A percentile compares a stretch with the other conserved stretches of the same genome.
These are phyloP conservation scores for Phlebopus sp. DNA, from an alignment of 1,284 basidiomycete species.

Conservation along the genomic window DNA sequence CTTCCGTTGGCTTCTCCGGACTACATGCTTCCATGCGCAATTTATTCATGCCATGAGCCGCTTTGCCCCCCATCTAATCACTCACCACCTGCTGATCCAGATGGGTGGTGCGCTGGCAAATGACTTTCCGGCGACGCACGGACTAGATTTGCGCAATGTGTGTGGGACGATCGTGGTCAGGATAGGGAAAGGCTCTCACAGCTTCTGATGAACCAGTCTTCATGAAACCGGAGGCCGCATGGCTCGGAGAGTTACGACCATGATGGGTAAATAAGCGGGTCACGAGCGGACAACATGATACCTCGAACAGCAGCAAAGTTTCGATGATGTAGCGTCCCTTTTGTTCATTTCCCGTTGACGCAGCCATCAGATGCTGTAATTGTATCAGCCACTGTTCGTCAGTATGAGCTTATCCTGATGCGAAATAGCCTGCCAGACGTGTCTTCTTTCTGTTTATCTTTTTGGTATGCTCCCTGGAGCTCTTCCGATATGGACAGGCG, in stretches of 20 bases:
- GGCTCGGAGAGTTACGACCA: too few relatives aligned
- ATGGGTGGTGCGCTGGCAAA: neutral
- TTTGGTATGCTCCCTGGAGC: neutral
- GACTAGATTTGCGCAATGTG: neutral
- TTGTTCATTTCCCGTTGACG: neutral
- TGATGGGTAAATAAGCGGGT: too few relatives aligned
- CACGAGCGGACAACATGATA: too few relatives aligned
- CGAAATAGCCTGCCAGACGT: too few relatives aligned
- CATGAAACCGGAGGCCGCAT: too few relatives aligned
- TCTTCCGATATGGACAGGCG: neutral
- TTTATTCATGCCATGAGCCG: neutral
- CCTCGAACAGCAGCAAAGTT: too few relatives aligned
- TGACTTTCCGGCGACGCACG: neutral
- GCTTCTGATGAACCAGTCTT: neutral
- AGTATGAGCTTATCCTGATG: too few relatives aligned
- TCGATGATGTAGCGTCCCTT: too few relatives aligned
- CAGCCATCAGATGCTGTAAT: neutral
- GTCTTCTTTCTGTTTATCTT: neutral
- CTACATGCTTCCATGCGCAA: too few relatives aligned
- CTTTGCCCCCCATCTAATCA: too few relatives aligned
- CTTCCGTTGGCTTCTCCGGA: neutral
- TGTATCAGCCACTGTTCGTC: neutral
- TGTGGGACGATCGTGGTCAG: neutral
- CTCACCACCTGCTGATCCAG: slow-evolving; percentile 4
- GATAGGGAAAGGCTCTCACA: neutral